phyloP scores from a whole-genome alignment of 192 early-diverging fungal genomes.

The Geranomyces variabilis region DNA sequence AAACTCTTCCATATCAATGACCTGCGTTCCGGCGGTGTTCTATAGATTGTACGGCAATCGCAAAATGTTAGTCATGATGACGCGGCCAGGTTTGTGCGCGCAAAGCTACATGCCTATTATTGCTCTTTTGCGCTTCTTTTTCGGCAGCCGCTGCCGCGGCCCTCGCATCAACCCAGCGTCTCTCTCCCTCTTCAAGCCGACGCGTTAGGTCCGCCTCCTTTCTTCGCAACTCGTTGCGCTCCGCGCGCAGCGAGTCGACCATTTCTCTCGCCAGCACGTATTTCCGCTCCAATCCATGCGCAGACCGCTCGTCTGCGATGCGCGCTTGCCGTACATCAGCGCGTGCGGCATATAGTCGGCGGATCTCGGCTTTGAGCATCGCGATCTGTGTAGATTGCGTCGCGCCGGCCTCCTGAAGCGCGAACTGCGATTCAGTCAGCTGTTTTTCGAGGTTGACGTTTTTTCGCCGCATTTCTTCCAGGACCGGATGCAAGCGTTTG shows the following conservation, averaged over 20 bases:
- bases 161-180: background rate
- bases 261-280: constrained; percentile 47
- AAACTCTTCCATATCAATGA: too few species aligned
- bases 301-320: constrained; percentile 37
- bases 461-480: constrained; percentile 45
- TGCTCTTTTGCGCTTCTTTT: background rate
- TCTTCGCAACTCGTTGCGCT: constrained; percentile 19
- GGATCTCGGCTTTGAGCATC: constrained; percentile 55
- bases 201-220: background rate
- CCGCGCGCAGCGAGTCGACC: constrained; percentile 48
- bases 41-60: too few species aligned
- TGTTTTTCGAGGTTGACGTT: constrained; percentile 53
- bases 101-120: too few species aligned
- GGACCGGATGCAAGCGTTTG: constrained; percentile 42
- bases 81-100: too few species aligned
- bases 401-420: constrained; percentile 48
- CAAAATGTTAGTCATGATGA: too few species aligned
- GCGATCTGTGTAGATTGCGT: constrained; percentile 44
- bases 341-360: constrained; percentile 44
- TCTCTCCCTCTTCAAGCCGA: constrained; percentile 23
- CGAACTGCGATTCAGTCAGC: constrained; percentile 40
- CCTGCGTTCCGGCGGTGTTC: too few species aligned
- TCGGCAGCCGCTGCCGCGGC: background rate
- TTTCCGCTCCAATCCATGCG: constrained; percentile 44
- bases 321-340: constrained; percentile 29